Evolutionary conservation across 2,329 filamentous ascomycete species (phyloP).

Genomic region (Diaporthe humulicola): DNA sequence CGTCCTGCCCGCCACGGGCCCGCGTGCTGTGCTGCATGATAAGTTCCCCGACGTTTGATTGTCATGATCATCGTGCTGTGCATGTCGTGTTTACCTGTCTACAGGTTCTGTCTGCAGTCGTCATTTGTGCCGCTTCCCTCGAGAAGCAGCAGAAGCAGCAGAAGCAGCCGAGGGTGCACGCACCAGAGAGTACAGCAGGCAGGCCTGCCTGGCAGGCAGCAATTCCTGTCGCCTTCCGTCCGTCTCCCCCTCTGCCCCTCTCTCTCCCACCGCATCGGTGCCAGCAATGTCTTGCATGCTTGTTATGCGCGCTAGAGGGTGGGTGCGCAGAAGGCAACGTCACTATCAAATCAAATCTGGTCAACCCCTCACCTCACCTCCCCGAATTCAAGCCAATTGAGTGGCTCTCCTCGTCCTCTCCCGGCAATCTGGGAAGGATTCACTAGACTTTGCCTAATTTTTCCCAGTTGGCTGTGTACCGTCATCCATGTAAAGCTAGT

Average conservation of each 20-base stretch:
- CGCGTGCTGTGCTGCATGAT: slow-evolving; percentile 5
- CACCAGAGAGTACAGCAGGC: background rate
- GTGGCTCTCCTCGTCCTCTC: slow-evolving; percentile 17
- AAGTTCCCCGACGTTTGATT: slow-evolving; percentile 12
- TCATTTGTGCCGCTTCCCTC: background rate
- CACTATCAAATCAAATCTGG: slow-evolving; percentile 27
- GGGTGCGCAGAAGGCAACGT: slow-evolving; percentile 27
- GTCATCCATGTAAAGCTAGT: background rate
- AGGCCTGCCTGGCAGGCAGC: background rate
- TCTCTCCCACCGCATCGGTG: slow-evolving; percentile 33
- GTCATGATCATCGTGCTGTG: slow-evolving; percentile 5
- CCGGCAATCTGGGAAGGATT: slow-evolving; percentile 41
- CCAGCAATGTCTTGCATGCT: slow-evolving; percentile 42
- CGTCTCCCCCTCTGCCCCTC: no score
- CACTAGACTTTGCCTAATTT: slow-evolving; percentile 27
- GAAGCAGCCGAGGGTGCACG: background rate
- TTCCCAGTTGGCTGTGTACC: slow-evolving; percentile 22
- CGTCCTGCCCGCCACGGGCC: background rate
- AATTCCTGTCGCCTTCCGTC: background rate
- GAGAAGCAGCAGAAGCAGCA: background rate
- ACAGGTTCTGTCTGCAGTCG: background rate
- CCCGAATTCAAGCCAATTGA: background rate
- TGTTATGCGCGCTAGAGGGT: slow-evolving; percentile 15
- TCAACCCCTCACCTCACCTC: slow-evolving; percentile 14
- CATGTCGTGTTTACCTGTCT: background rate